Conservation (phyloP, 306 rosid species). For the Inga laurina region DNA sequence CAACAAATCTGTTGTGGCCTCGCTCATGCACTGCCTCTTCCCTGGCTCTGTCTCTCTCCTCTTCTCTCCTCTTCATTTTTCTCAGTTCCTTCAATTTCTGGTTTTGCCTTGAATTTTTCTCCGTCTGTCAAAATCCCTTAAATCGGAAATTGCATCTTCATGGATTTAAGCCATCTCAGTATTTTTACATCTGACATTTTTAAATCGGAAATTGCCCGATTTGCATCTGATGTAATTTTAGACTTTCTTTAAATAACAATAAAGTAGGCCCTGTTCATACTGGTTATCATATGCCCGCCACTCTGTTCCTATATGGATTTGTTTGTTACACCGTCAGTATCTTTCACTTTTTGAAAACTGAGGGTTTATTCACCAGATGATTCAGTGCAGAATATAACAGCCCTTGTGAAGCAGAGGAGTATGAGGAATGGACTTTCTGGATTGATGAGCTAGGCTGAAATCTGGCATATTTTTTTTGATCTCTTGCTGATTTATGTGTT, state of each 20-base stretch:
- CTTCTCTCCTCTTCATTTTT: neutral
- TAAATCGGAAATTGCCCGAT: neutral
- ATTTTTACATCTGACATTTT: neutral
- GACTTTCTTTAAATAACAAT: neutral
- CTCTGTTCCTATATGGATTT: neutral
- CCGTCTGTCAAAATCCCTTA: neutral
- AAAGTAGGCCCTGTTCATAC: neutral
- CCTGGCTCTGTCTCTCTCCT: conserved; percentile 68
- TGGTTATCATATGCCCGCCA: neutral
- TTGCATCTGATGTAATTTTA: neutral
- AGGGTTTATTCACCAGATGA: neutral
- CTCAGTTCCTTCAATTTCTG: neutral
- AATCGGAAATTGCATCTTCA: neutral
- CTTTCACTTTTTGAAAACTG: neutral
- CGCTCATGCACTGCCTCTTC: conserved; percentile 99
- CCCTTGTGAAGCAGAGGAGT: conserved; percentile 7
- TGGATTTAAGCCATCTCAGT: neutral
- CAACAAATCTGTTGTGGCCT: conserved; percentile 48
- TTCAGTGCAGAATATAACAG: neutral
- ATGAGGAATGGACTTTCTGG: neutral
- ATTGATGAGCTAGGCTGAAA: neutral
- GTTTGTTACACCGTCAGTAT: neutral
- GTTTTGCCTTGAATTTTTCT: neutral
- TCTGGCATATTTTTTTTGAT: neutral
- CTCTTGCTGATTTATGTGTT: neutral